phyloP scores from a whole-genome alignment of 2,329 filamentous ascomycete genomes.

The Simplicillium aogashimaense region DNA sequence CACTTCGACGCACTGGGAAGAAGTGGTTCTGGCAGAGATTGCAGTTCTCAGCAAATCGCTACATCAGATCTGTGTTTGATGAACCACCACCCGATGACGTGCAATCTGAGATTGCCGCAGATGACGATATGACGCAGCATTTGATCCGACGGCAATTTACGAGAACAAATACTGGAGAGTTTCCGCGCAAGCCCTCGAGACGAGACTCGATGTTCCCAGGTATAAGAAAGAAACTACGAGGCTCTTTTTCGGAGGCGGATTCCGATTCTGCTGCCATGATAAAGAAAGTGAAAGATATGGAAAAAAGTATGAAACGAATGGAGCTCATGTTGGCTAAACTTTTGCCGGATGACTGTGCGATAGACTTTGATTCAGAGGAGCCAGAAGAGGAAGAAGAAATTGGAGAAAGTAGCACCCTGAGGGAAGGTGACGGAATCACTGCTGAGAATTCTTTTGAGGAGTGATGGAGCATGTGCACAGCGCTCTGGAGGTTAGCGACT shows the following conservation, averaged over 20 bases:
- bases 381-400: constrained; percentile 16
- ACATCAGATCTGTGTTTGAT: constrained; percentile 65
- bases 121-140: constrained; percentile 48
- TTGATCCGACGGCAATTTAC: constrained; percentile 48
- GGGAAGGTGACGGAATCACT: neutral
- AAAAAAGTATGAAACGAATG: constrained; percentile 37
- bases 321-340: constrained; percentile 34
- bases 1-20: constrained; percentile 9
- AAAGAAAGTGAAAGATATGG: constrained; percentile 36
- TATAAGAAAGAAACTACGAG: constrained; percentile 35
- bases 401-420: constrained; percentile 17
- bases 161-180: constrained; percentile 28
- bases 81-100: constrained; percentile 55
- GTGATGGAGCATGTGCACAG: no score
- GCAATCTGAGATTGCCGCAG: constrained; percentile 45
- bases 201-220: constrained; percentile 49
- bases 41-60: constrained; percentile 60
- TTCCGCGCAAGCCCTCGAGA: constrained; percentile 25
- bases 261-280: constrained; percentile 33
- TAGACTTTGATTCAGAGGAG: constrained; percentile 14
- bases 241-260: constrained; percentile 33
- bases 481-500: no score
- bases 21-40: constrained; percentile 57
- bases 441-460: no score
- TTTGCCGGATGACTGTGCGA: constrained; percentile 16